phyloP scores from a whole-genome alignment of 176 grass and related monocot genomes.

The Aechmea fasciata region DNA sequence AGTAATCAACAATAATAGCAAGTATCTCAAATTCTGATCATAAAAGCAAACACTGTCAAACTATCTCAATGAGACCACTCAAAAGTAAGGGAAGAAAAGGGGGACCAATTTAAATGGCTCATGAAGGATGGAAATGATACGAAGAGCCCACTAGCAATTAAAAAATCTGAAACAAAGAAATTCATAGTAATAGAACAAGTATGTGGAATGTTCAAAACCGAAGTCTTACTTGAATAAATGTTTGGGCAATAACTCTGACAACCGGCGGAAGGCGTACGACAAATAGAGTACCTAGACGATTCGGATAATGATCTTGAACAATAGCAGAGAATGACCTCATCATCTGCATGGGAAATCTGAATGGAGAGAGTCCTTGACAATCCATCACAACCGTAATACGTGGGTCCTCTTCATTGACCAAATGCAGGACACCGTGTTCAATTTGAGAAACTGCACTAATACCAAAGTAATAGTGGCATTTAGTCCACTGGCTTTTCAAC shows the following conservation, averaged over 20 bases:
- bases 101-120: too few species aligned
- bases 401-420: conserved; percentile 69
- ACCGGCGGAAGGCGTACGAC: conserved; percentile 87
- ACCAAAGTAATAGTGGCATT: background rate
- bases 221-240: conserved; percentile 75
- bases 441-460: conserved; percentile 84
- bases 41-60: background rate
- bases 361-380: conserved; percentile 79
- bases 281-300: conserved; percentile 61
- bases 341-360: conserved; percentile 97
- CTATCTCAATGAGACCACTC: background rate
- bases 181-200: too few species aligned
- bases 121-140: too few species aligned
- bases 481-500: too few species aligned
- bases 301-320: conserved; percentile 89
- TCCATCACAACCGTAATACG: conserved; percentile 84
- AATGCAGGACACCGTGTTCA: conserved; percentile 62
- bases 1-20: too few species aligned
- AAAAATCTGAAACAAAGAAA: too few species aligned
- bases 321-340: conserved; percentile 73
- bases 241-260: conserved; percentile 94
- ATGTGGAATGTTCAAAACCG: background rate
- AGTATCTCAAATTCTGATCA: background rate
- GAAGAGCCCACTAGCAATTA: too few species aligned
- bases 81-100: background rate